Evolutionary conservation across 345 rosid species (phyloP).

Genomic region (Brassica cretica): DNA sequence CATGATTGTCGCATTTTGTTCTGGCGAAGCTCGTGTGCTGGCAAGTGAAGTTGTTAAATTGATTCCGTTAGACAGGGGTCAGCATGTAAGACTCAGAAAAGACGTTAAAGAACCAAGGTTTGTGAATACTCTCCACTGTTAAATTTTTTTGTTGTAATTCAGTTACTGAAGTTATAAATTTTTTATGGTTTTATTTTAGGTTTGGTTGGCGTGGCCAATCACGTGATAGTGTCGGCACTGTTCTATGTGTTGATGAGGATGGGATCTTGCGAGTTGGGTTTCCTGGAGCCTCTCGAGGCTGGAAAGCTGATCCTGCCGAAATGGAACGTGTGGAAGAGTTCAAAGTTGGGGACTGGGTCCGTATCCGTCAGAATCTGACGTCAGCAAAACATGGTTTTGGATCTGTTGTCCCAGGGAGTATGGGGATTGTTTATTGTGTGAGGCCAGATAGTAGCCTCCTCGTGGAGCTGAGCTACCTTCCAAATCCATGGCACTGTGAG

Average conservation of each 20-base stretch:
- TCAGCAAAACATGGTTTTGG: conserved; percentile 95
- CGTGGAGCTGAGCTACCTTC: conserved; percentile 86
- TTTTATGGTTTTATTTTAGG: conserved; percentile 49
- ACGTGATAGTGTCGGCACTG: conserved; percentile 91
- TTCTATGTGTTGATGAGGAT: conserved; percentile 94
- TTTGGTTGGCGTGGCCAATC: conserved; percentile 96
- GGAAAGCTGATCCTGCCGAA: conserved; percentile 99
- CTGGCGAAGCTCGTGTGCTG: conserved; percentile 82
- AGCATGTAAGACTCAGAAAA: conserved; percentile 78
- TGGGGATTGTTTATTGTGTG: conserved; percentile 89
- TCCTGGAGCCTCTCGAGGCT: conserved; percentile 99
- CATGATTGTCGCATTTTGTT: conserved; percentile 86
- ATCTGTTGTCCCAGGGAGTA: conserved; percentile 91
- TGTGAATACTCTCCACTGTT: conserved; percentile 23
- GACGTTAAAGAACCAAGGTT: conserved; percentile 94
- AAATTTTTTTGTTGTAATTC: too few relatives aligned
- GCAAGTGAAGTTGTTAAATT: conserved; percentile 84
- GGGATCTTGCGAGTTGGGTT: conserved; percentile 99
- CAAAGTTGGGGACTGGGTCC: conserved; percentile 99
- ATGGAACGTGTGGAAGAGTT: conserved; percentile 99
- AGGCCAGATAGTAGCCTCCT: conserved; percentile 94
- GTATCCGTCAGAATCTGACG: conserved; percentile 89
- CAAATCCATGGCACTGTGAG: conserved; percentile 93
- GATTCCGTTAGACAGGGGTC: conserved; percentile 96
- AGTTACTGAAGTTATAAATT: too few relatives aligned